Base-by-base conservation (phyloP, 805 yeast genomes). In the Diddensiella caesifluorescens region DNA sequence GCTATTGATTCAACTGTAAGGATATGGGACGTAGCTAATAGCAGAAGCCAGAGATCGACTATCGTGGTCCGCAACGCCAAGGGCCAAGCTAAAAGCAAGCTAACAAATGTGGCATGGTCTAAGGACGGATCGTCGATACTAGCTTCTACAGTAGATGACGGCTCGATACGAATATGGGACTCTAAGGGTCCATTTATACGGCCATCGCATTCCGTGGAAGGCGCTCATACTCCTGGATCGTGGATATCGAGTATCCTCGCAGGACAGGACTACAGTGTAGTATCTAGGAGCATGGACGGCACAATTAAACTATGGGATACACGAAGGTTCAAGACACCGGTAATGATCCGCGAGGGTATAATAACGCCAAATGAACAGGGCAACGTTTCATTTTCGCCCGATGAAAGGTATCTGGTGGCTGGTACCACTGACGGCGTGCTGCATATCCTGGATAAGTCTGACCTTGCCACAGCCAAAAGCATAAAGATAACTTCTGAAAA, bases 1-100 rank as follows among this genome's bases (percentile, higher is more conserved):
- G 45, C 59, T 1, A 37, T 36, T 5, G 68, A 64, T 42, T 51
- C 58, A 5, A 64, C 69, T 1, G 51, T 65, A 3, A 47, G 68
- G 4, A 46, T 62, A 6, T 64, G 68, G 68, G 67, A 64, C 39
- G 48, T 45, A 5, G 39, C 47, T 26, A 45, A 41, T 3, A 33
- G 39, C 21, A 47, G 51, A 9, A 22, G 50, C 16, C 62, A 61
- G 30, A 47, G 49, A 33, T 44, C 53, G 9, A 60, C 61, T 18
- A 58, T 61, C 19, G 53, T 56, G 22, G 49, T 56, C 25, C 50
- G 57, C 19, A 36, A 51, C 13, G 19, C 48, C 4, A 48, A 45
- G 20, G 51, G 59, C 3, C 45, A 41, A 19, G 42, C 51, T 7
- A 45, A 45, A n/a, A 41, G 35, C 12, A 47, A 39, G 43, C 39